Percentiles rank a stretch among this genome's conserved stretches.
Conservation (phyloP, 129 eudicot species). For the Kitagawia praeruptora region DNA sequence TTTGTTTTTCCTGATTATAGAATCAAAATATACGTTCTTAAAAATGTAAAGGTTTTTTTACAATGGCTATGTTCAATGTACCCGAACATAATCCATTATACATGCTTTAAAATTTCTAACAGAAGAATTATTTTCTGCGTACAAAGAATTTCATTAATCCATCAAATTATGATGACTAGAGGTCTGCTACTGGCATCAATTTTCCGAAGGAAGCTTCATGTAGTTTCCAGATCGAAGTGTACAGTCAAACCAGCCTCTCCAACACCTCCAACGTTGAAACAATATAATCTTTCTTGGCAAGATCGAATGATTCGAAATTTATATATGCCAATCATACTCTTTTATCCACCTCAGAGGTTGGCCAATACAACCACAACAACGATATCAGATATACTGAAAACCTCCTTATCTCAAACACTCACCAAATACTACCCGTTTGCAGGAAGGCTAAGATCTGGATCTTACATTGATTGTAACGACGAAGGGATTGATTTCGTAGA, state of each 20-base stretch:
- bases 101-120: background rate
- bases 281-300: background rate
- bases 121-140: background rate
- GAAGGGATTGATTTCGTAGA: conserved; percentile 14
- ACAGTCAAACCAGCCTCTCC: background rate
- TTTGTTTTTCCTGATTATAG: too few species aligned
- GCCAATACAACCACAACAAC: background rate
- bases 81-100: background rate
- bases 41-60: too few species aligned
- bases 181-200: background rate
- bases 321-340: background rate
- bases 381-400: background rate
- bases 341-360: background rate
- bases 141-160: background rate
- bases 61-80: background rate
- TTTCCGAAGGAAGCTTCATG: background rate
- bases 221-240: background rate
- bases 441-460: background rate
- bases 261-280: background rate
- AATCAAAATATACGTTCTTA: too few species aligned
- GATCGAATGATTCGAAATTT: conserved; percentile 2
- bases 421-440: conserved; percentile 20
- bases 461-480: background rate
- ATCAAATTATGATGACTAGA: background rate
- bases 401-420: conserved; percentile 22